Evolutionary conservation across 768 basidiomycete species (phyloP), one percentile per base, ranked within the genome.

Genomic region (Trametes villosa): DNA sequence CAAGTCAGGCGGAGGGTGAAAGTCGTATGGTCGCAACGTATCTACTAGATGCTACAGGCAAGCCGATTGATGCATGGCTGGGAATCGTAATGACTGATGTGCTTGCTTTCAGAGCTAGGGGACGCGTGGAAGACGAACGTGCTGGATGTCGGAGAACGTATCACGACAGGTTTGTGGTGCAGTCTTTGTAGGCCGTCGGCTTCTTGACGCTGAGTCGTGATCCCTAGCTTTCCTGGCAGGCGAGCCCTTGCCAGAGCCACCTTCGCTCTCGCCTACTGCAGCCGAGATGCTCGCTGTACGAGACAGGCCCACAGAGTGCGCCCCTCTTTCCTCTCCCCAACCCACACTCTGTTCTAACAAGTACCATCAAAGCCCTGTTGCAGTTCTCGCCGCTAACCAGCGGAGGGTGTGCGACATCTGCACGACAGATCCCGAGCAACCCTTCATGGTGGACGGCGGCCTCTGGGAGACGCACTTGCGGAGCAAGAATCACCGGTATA

Each of bases 11-110:
- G 18, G 58, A 40, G 64, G 65, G 30, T 29, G 72, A 68, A 1
- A 68, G 72, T 12, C 60, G 65, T n/a, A 75, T 77, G 8, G 79
- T 67, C 61, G 79, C 70, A 65, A 76, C 68, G 75, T 86, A 89
- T 71, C 71, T 92, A 31, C 76, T 90, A 29, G 86, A 93, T 69
- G 90, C 92, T 4, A 86, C 86, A 50, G 79, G 90, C 86, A 60
- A 66, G 78, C 68, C 13, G 9, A 26, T n/a, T 33, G 9, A 22
- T 20, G 18, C 48, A 24, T 29, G 30, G 49, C 4, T 6, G 31
- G 3, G n/a, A 12, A 18, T 9, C 9, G n/a, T 33, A 6, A 9
- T 48, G 54, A 13, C 18, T 52, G 53, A 17, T 60, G 45, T 56
- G 17, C 33, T 48, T 22, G 24, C 38, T 55, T 8, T 15, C 40